Conservation (phyloP, 257 asterid species). For the Solanum etuberosum region DNA sequence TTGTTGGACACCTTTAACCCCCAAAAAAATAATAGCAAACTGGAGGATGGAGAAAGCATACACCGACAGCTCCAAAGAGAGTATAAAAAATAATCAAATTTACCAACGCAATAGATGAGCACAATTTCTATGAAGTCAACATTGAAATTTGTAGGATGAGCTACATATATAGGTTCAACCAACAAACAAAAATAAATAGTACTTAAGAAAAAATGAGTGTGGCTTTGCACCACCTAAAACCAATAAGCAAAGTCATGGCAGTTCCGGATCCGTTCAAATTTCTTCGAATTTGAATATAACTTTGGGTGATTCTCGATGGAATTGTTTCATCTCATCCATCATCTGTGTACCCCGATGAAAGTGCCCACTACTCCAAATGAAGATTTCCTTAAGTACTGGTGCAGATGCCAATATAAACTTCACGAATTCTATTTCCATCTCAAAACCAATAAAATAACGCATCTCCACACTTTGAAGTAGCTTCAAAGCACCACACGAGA, state of each 20-base stretch:
- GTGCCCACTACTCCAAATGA: background rate
- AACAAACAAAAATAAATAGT: background rate
- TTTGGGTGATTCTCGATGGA: constrained; percentile 37
- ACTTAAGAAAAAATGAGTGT: background rate
- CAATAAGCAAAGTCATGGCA: background rate
- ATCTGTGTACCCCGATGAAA: background rate
- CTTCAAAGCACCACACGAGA: background rate
- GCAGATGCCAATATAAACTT: constrained; percentile 26
- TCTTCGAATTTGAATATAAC: constrained; percentile 19
- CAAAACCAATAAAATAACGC: background rate
- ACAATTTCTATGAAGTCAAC: background rate
- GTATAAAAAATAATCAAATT: no score
- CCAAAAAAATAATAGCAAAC: no score
- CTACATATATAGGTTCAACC: background rate
- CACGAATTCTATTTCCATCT: background rate
- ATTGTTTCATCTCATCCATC: constrained; percentile 28
- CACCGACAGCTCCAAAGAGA: no score
- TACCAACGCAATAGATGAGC: background rate
- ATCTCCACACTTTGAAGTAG: background rate
- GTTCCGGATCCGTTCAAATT: background rate
- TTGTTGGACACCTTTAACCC: no score
- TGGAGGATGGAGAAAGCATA: no score
- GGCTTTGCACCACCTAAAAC: background rate
- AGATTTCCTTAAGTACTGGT: constrained; percentile 34
- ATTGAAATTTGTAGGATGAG: background rate